Base-by-base conservation (phyloP, 208 protist genomes). In the Trypanosoma melophagium region DNA sequence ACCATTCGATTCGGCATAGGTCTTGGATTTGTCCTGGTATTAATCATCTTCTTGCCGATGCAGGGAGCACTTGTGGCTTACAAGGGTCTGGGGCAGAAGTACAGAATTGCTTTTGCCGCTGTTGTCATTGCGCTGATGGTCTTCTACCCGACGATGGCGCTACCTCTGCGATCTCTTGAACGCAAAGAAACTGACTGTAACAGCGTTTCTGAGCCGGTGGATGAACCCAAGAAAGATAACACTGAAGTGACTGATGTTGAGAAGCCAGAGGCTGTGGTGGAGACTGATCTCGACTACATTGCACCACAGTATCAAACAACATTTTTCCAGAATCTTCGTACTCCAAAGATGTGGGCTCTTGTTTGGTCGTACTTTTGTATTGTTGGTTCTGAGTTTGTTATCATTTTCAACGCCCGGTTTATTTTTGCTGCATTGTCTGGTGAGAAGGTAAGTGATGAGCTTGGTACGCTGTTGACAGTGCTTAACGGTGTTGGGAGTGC, bases 11-110 rank as follows among this genome's bases (percentile, higher is more conserved):
- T 94, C 66, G 65, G 49, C 1, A 66, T 84, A 24, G 89, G 86
- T 12, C 87, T 92, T 58, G 59, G 52, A 19, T 41, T 94, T 47
- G 78, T 94, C 13, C 54, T 74, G 25, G n/a, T 83, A 0, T 73
- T 94, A 25, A 74, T 86, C 28, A 55, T 92, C 25, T 90, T 87
- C 67, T 71, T 94, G 16, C 85, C 89, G 3, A 21, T 79, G 1
- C 79, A 92, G 56, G 83, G 86, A 68, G 67, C 74, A 12, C 31
- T 85, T 10, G 76, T 82, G 25, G 77, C 86, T 0, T 83, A 83
- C 41, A 45, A 70, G 31, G 35, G 77, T 16, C 64, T 90, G 1
- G 50, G 59, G 0, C 61, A 73, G 25, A 9, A 13, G 40, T 70
- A 64, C 59, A 76, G 79, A n/a, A 28, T 72, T 3, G 60, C 45